Base-by-base conservation (phyloP, 2,329 filamentous ascomycete species). In the Acephala macrosclerotiorum region DNA sequence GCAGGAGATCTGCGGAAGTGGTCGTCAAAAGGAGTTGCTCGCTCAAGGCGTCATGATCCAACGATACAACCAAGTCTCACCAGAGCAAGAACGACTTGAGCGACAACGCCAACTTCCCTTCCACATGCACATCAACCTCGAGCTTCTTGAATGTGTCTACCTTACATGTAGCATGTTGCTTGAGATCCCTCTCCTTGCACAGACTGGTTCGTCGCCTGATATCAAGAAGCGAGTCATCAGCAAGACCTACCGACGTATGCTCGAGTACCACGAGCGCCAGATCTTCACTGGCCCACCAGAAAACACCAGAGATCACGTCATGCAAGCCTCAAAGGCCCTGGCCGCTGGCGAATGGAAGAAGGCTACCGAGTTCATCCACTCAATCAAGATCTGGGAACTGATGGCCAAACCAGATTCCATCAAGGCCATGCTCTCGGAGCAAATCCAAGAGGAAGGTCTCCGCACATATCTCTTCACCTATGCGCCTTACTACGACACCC, bases 61-160 rank as follows among this genome's bases (percentile, higher is more conserved):
- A 84, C 89, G 96, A 73, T 99, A 94, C 83, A 95, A 89, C 75
- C 94, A 97, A 76, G 96, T 99, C 68, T 96, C 94, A 40, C 96
- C 96, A 20, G 96, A 99, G 82, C 96, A 99, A 81, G 96, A 99
- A 84, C 92, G 95, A 72, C 87, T 98, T 45, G 96, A 99, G 84
- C 93, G 96, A 79, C 95, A 98, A 83, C 91, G 96, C 75, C 96
- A 99, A 83, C 87, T 99, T 72, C 96, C 96, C 42, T 99, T 99
- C 90, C 96, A 99, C 85, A 97, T 99, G 94, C 96, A 99, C 87
- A 99, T 99, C 85, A 99, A 99, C 85, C 87, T 99, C 60, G 96
- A 99, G 80, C 88, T 99, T 63, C 88, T 99, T 45, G 96, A 99
- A 84, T 98, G 96, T 77, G 95, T 98, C 68, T 99, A 99, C 83